Conservation (phyloP, 1,284 basidiomycete genomes). For the Papiliotrema laurentii region DNA sequence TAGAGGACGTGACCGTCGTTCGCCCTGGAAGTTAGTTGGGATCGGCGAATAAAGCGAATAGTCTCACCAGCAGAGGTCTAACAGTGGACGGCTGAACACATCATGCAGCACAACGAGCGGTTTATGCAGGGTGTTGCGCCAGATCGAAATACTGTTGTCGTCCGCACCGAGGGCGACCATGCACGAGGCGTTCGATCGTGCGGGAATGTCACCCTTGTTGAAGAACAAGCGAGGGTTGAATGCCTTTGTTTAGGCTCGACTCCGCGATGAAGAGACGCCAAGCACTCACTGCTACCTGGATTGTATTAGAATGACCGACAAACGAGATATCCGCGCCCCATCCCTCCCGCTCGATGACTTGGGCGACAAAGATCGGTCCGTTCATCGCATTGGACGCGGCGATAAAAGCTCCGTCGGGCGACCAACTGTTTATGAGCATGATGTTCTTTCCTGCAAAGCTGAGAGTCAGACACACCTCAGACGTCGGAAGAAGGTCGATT, state of each 20-base stretch:
- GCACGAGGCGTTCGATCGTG: conserved; percentile 35
- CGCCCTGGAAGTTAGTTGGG: conserved; percentile 58
- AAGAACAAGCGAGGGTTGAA: conserved; percentile 93
- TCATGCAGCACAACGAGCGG: conserved; percentile 90
- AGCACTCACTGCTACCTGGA: conserved; percentile 80
- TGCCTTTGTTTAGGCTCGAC: conserved; percentile 51
- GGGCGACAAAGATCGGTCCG: conserved; percentile 95
- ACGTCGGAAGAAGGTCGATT: conserved; percentile 89
- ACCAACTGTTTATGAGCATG: conserved; percentile 64
- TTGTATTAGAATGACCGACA: conserved; percentile 95
- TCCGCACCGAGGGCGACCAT: conserved; percentile 86
- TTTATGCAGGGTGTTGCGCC: conserved; percentile 84
- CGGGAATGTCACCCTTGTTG: conserved; percentile 52
- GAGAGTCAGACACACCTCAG: conserved; percentile 61
- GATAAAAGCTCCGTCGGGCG: conserved; percentile 96
- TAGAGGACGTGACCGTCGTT: conserved; percentile 87
- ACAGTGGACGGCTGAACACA: conserved; percentile 87
- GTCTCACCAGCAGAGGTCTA: conserved; percentile 88
- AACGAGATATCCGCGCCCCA: conserved; percentile 89
- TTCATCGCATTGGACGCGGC: conserved; percentile 97
- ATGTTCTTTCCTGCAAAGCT: background rate
- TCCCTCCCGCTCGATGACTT: conserved; percentile 79
- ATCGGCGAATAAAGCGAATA: background rate
- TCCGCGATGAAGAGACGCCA: conserved; percentile 3
- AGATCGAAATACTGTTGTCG: conserved; percentile 73